Percentiles rank a stretch among this genome's conserved stretches.
Evolutionary conservation across 2,329 filamentous ascomycete species (phyloP).

Genomic region (Lasiodiplodia sp.): DNA sequence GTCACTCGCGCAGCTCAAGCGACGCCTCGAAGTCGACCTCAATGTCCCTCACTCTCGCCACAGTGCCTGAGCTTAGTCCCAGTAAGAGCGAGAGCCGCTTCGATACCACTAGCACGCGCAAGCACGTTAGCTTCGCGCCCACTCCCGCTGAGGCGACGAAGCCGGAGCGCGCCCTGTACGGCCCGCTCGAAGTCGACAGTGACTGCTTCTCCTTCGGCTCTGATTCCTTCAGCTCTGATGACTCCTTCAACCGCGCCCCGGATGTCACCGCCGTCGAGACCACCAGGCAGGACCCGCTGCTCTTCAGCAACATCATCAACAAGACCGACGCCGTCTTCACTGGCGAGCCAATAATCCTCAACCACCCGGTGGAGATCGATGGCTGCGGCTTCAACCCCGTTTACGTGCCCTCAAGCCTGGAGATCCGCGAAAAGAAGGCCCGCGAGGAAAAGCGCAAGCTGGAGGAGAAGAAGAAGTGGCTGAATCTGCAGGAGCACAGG

Average conservation of each 20-base stretch:
- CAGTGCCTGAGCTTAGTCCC: conserved; percentile 11
- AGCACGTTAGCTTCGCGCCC: not conserved
- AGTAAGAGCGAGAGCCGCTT: conserved; percentile 16
- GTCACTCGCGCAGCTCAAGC: conserved; percentile 9
- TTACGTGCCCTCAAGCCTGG: not conserved
- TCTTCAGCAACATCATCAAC: conserved; percentile 6
- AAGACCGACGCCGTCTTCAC: conserved; percentile 6
- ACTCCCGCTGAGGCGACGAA: not conserved
- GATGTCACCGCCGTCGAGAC: not conserved
- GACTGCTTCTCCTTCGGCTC: conserved; percentile 6
- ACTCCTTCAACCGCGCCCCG: not conserved
- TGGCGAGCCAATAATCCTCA: not conserved
- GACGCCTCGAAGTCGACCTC: not conserved
- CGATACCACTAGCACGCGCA: conserved; percentile 5
- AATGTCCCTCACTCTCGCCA: not conserved
- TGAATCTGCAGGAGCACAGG: not conserved
- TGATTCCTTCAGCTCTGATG: not conserved
- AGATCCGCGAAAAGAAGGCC: not conserved
- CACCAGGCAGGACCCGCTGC: conserved; percentile 2
- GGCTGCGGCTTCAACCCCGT: not conserved
- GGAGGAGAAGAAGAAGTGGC: not conserved
- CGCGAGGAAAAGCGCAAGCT: no score
- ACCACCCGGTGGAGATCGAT: not conserved
- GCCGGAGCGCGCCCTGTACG: conserved; percentile 9
- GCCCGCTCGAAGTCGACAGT: conserved; percentile 5